phyloP scores from a whole-genome alignment of 805 yeast genomes.

The Aciculoconidium aculeatum region DNA sequence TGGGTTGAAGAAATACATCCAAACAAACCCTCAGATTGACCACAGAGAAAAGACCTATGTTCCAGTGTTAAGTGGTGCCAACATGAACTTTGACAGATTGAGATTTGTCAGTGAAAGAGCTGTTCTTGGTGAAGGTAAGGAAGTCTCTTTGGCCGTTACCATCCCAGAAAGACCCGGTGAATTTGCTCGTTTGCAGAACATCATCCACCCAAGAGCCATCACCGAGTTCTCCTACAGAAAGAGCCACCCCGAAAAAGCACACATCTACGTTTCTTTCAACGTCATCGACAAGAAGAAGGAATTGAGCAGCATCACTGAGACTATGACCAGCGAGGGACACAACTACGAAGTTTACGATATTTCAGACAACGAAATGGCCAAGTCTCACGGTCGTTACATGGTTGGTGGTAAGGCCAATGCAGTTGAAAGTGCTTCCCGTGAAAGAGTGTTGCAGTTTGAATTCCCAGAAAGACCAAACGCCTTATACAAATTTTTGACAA shows the following conservation, averaged over 20 bases:
- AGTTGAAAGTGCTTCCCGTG: conserved; percentile 43
- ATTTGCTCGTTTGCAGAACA: conserved; percentile 66
- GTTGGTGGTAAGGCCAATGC: conserved; percentile 81
- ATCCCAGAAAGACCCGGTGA: conserved; percentile 94
- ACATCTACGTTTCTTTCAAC: conserved; percentile 81
- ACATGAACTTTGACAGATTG: conserved; percentile 94
- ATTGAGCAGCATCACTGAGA: conserved; percentile 54
- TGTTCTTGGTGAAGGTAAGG: conserved; percentile 96
- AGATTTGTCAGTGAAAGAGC: conserved; percentile 97
- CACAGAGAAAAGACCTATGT: conserved; percentile 68
- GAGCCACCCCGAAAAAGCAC: conserved; percentile 51
- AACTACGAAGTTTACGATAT: conserved; percentile 66
- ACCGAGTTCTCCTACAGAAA: conserved; percentile 93
- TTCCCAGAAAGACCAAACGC: conserved; percentile 99
- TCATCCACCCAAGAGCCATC: conserved; percentile 81
- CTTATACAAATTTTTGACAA: conserved; percentile 66
- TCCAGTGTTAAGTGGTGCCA: conserved; percentile 91
- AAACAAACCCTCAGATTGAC: conserved; percentile 61
- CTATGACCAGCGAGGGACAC: conserved; percentile 59
- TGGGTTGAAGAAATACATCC: conserved; percentile 80
- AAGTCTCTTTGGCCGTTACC: conserved; percentile 82
- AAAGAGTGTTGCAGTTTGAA: conserved; percentile 76
- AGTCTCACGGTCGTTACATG: conserved; percentile 90
- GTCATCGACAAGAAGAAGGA: conserved; percentile 76
- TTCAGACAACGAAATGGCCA: conserved; percentile 90